Conservation (phyloP, 2,329 filamentous ascomycete species). For the Arachnomyces sp. region DNA sequence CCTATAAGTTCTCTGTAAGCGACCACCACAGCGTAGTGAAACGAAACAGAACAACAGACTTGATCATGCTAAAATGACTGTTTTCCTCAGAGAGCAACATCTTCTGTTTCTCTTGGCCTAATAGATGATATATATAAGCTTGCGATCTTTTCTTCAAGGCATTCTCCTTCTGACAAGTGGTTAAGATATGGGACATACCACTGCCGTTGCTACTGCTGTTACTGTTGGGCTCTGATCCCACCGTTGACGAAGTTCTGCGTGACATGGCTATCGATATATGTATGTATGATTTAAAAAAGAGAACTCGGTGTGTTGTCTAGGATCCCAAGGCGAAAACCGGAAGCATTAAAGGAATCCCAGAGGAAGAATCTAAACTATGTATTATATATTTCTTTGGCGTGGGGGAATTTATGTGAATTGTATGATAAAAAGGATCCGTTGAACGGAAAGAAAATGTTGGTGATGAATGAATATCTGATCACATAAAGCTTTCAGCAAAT, state of each 20-base stretch:
- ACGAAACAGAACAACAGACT: slow-evolving; percentile 23
- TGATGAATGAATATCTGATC: too few species aligned
- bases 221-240: not conserved
- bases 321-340: too few species aligned
- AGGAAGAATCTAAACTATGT: too few species aligned
- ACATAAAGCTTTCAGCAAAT: too few species aligned
- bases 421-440: too few species aligned
- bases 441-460: too few species aligned
- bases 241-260: slow-evolving; percentile 26
- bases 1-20: slow-evolving; percentile 21
- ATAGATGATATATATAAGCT: slow-evolving; percentile 10
- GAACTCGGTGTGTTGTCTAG: not conserved
- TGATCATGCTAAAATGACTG: slow-evolving; percentile 46
- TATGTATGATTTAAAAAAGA: slow-evolving; percentile 1
- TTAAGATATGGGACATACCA: too few species aligned
- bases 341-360: too few species aligned
- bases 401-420: too few species aligned
- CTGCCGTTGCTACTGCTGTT: slow-evolving; percentile 5
- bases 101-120: slow-evolving; percentile 43
- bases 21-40: not conserved
- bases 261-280: slow-evolving; percentile 24
- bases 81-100: slow-evolving; percentile 41
- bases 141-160: slow-evolving; percentile 3
- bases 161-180: slow-evolving; percentile 7
- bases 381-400: too few species aligned